Evolutionary conservation across 257 asterid species (phyloP), one percentile per base, ranked within the genome.

Genomic region (Rhazya stricta): DNA sequence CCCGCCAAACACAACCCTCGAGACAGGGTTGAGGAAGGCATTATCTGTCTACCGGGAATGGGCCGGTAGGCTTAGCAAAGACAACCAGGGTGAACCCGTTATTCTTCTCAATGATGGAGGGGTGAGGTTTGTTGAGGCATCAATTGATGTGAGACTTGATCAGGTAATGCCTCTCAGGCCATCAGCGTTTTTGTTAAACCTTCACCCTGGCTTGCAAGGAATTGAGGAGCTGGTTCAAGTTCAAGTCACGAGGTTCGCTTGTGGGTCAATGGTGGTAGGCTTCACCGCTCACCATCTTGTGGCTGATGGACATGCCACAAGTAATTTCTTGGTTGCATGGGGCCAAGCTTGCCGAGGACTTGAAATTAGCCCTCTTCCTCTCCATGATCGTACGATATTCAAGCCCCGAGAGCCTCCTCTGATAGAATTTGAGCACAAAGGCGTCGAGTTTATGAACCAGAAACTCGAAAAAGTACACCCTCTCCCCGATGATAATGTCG

Each of bases 311-410:
- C 84, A 85, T 27, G 88, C 97, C 9, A 86, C 94, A 0, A 88
- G 96, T 75, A 89, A 79, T 51, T 93, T 93, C 66, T 67, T 93
- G 72, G 94, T 93, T 57, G 91, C 98, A 29, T 91, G 97, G 98
- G 98, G 98, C 18, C 83, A 82, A 60, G 94, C 96, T 10, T 85
- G 91, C 23, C 82, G 89, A 1, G 94, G 87, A 2, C 74, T 83
- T 3, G 77, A 78, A 0, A 83, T 85, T 11, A 60, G 58, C 19
- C 91, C 90, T 2, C 74, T 80, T 1, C 97, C 98, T 3, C 82
- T 80, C 1, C 89, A 65, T 23, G 96, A 88, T 60, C 91, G 96
- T 1, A 72, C 86, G 0, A 85, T 88, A 34, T 91, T 93, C 86
- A 50, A 79, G 11, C 91, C 94, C 6, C 82, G 94, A 7, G 54